phyloP scores from a whole-genome alignment of 2,329 filamentous ascomycete species.

The Mariannaea sp. region DNA sequence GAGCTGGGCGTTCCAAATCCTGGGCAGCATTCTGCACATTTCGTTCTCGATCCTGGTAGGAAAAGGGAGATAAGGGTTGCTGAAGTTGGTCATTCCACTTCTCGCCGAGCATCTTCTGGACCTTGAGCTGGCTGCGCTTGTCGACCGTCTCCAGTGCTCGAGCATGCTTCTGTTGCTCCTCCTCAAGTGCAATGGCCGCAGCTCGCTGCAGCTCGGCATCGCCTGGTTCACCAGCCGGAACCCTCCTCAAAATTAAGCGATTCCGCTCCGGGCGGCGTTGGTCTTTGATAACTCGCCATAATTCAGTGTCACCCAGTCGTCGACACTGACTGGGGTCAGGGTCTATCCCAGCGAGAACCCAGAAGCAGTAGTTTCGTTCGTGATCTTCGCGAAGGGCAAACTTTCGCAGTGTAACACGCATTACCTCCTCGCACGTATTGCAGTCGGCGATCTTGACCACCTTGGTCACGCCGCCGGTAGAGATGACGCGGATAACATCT shows the following conservation, averaged over 20 bases:
- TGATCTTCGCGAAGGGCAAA: slow-evolving; percentile 88
- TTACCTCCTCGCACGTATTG: slow-evolving; percentile 89
- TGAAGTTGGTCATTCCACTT: slow-evolving; percentile 79
- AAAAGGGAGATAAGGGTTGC: slow-evolving; percentile 84
- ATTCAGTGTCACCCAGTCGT: slow-evolving; percentile 81
- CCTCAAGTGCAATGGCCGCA: slow-evolving; percentile 86
- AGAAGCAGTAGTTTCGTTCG: slow-evolving; percentile 96
- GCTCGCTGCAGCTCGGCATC: slow-evolving; percentile 84
- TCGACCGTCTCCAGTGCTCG: slow-evolving; percentile 68
- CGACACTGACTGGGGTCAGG: slow-evolving; percentile 81
- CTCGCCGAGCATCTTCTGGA: slow-evolving; percentile 88
- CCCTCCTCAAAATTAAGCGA: slow-evolving; percentile 86
- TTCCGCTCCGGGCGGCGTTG: slow-evolving; percentile 84
- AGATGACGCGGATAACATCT: slow-evolving; percentile 91
- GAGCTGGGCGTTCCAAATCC: slow-evolving; percentile 61
- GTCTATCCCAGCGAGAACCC: slow-evolving; percentile 84
- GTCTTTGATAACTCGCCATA: slow-evolving; percentile 91
- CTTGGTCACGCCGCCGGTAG: slow-evolving; percentile 87
- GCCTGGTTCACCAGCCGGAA: slow-evolving; percentile 90
- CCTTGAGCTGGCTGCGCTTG: slow-evolving; percentile 81
- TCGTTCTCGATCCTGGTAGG: slow-evolving; percentile 70
- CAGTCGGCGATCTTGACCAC: slow-evolving; percentile 93
- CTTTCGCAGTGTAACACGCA: slow-evolving; percentile 86
- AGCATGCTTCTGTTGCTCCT: slow-evolving; percentile 74
- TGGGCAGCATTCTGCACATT: slow-evolving; percentile 65